Percentiles rank a stretch among this genome's conserved stretches.
Evolutionary conservation across 2,329 filamentous ascomycete genomes (phyloP).

Genomic region (Venturia nashicola): DNA sequence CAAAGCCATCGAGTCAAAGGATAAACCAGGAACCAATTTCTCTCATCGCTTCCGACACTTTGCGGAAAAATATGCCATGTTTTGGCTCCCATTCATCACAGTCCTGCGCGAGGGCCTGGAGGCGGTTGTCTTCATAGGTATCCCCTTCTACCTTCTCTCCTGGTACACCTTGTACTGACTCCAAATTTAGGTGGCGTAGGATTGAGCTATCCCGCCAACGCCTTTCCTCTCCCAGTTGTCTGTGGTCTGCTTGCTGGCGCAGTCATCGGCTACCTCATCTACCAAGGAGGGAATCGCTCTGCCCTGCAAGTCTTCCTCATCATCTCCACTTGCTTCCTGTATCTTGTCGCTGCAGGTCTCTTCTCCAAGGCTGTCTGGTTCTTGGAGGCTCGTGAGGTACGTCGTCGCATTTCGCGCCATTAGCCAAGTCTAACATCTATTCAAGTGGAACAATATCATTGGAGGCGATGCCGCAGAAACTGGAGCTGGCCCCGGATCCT

Average conservation of each 20-base stretch:
- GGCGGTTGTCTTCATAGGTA: conserved; percentile 62
- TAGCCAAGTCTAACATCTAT: background rate
- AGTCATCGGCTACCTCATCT: conserved; percentile 60
- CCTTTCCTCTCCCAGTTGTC: conserved; percentile 68
- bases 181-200: conserved; percentile 53
- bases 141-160: background rate
- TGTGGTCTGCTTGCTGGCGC: conserved; percentile 56
- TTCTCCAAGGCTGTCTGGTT: conserved; percentile 68
- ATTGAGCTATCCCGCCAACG: conserved; percentile 58
- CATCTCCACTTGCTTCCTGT: conserved; percentile 68
- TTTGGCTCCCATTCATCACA: conserved; percentile 74
- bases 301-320: conserved; percentile 70
- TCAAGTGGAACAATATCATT: conserved; percentile 51
- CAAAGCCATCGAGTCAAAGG: conserved; percentile 49
- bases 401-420: conserved; percentile 8
- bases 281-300: conserved; percentile 59
- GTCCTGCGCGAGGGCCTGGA: conserved; percentile 80
- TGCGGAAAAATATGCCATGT: conserved; percentile 73
- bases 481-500: conserved; percentile 59
- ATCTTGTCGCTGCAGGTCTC: conserved; percentile 71
- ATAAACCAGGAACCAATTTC: conserved; percentile 24
- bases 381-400: conserved; percentile 49
- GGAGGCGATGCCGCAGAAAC: conserved; percentile 51
- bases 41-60: conserved; percentile 46
- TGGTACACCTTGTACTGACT: background rate